These are phyloP conservation scores for Leptographium galeiforme DNA, from an alignment of 2,329 filamentous ascomycete genomes.

Conservation along the genomic window DNA sequence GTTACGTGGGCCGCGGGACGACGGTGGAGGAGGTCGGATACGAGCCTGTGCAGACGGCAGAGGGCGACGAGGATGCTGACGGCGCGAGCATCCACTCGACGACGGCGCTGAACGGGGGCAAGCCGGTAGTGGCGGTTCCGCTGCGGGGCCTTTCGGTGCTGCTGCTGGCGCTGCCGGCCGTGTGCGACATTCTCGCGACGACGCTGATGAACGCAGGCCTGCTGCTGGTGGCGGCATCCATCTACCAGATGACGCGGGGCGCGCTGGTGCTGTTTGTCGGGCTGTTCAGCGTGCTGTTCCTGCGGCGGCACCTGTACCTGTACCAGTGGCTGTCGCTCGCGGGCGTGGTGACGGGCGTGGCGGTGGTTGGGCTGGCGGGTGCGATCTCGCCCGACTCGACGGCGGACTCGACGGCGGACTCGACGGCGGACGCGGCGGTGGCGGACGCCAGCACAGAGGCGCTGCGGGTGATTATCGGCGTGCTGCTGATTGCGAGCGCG, in stretches of 20 bases:
- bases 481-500: constrained; percentile 80
- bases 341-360: constrained; percentile 79
- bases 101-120: constrained; percentile 28
- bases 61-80: constrained; percentile 29
- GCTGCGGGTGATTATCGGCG: constrained; percentile 62
- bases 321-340: constrained; percentile 89
- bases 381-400: constrained; percentile 57
- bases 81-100: constrained; percentile 29
- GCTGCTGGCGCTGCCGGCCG: constrained; percentile 71
- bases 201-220: constrained; percentile 96
- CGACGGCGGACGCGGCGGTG: constrained; percentile 9
- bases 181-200: constrained; percentile 88
- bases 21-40: constrained; percentile 41
- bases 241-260: constrained; percentile 97
- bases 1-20: constrained; percentile 26
- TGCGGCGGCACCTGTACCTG: constrained; percentile 63
- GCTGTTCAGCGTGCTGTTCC: constrained; percentile 83
- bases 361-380: constrained; percentile 77
- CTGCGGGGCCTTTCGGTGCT: constrained; percentile 59
- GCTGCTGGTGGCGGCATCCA: constrained; percentile 84
- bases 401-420: constrained; percentile 17
- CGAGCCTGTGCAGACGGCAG: constrained; percentile 42
- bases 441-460: constrained; percentile 31
- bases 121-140: constrained; percentile 11
- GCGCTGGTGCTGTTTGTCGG: constrained; percentile 93